Evolutionary conservation across 306 rosid species (phyloP), one percentile per base, ranked within the genome.

Genomic region (Pterocarpus macrocarpus): DNA sequence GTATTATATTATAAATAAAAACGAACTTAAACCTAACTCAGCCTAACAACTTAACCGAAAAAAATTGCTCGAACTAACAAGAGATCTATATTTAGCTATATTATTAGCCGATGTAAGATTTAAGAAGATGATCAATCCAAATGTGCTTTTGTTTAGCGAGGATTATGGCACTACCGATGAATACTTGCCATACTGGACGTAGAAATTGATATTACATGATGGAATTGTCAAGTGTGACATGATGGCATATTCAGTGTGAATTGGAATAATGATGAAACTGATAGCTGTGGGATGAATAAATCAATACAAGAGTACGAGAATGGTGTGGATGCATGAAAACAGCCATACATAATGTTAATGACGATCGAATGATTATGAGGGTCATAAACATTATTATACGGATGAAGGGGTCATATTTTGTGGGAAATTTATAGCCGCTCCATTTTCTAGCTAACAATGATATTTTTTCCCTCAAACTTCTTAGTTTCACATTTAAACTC

Each of bases 231-330:
- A 39, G 3, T 7, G 34, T 50, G 72, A 49, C 66, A 39, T 34
- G 41, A 45, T 81, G 53, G n/a, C 56, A 71, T 80, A 62, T 35
- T 49, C 12, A 80, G 12, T 68, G 38, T 41, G 38, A 68, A 78
- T 32, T 56, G 3, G 11, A 69, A 69, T 32, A 69, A 57, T 79
- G 39, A 74, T 13, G 50, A 30, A 64, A 30, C 35, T 33, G 66
- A 50, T 50, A 34, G 73, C 56, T 74, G 36, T 12, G 9, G 14
- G 65, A 8, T 38, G 16, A 57, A 69, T 65, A 41, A 50, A 69
- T 47, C 64, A 15, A n/a, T 45, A 9, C 2, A 4, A 65, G 41
- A 66, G 68, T 30, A 56, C n/a, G 67, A 4, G 69, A 68, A 68
- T 44, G 16, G 64, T 47, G 83, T 47, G 78, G 66, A 22, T 22